These are phyloP conservation scores for Furcasterigmium furcatum DNA, from an alignment of 2,329 filamentous ascomycete genomes.

Conservation along the genomic window DNA sequence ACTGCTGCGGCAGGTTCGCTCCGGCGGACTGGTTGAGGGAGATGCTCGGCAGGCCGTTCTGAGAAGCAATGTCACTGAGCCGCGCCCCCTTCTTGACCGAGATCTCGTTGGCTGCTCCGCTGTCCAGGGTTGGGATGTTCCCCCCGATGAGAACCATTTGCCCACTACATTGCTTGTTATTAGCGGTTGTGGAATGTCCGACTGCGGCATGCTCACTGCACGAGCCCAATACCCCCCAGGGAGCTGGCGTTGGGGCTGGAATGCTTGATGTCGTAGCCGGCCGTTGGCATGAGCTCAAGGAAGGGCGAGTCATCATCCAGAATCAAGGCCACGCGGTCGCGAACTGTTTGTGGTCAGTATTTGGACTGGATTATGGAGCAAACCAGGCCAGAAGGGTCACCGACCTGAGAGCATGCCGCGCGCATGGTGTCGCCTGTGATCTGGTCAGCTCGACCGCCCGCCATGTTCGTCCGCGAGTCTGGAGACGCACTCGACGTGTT, in stretches of 20 bases:
- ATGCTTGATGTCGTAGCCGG: constrained; percentile 4
- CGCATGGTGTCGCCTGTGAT: constrained; percentile 1
- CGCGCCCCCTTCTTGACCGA: constrained; percentile 2
- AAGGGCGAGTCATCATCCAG: constrained; percentile 4
- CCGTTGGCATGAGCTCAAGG: constrained; percentile 4
- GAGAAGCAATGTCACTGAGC: constrained; percentile 1
- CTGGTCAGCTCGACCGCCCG: background rate
- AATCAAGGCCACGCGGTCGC: constrained; percentile 5
- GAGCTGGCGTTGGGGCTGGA: constrained; percentile 5
- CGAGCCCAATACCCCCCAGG: constrained; percentile 3
- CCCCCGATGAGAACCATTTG: constrained; percentile 5
- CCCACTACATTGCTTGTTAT: too few species aligned
- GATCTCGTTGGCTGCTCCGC: constrained; percentile 4
- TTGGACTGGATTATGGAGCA: too few species aligned
- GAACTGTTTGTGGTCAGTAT: background rate
- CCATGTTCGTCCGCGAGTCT: background rate
- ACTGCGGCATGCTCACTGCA: constrained; percentile 3
- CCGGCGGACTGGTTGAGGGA: constrained; percentile 5
- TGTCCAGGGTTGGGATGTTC: constrained; percentile 5
- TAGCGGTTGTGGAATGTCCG: too few species aligned
- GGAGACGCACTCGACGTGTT: constrained; percentile 3
- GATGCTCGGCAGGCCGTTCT: constrained; percentile 5
- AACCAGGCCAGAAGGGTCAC: background rate
- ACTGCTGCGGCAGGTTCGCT: constrained; percentile 4
- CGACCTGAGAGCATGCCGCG: constrained; percentile 4